Base-by-base conservation (phyloP, 768 basidiomycete genomes). In the Termitomyces sp. region DNA sequence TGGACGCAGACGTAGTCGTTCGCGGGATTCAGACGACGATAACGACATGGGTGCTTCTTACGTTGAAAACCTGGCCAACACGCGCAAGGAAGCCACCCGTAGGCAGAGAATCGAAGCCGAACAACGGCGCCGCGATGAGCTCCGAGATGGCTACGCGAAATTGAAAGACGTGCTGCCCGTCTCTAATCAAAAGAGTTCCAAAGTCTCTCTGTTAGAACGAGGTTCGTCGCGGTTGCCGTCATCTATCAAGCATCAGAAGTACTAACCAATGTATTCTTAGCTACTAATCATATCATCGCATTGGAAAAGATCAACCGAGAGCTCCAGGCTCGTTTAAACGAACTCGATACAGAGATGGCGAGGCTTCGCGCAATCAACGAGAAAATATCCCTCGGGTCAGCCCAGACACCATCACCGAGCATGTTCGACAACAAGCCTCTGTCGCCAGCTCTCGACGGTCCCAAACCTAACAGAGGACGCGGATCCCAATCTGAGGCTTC, bases 171-270 rank as follows among this genome's bases (percentile, higher is more conserved):
- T 89, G 26, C 77, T 95, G 7, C 93, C 93, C 3, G 80, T 87
- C 53, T 89, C 88, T 12, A 93, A 91, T 71, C 91, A 93, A 77
- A 91, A 94, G 75, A 86, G 87, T 69, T 92, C 89, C 75, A 95
- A 95, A 68, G 89, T 93, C 17, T 91, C 89, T 26, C 73, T 94
- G 56, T 76, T 95, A 55, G 93, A 94, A 72, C 80, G 93, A 81
- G 90, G 91, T 92, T 65, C 58, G 80, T 23, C 23, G 23, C 23
- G 23, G 23, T 67, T 28, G 10, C 38, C 26, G 60, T 54, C 58
- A 37, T 44, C 52, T 49, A 59, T 48, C 55, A 54, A 61, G 41
- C 19, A 45, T 43, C 63, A 58, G 48, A 52, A 50, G 40, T 26
- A 48, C 50, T 52, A 40, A 64, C 44, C 37, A 31, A 42, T 12